phyloP scores from a whole-genome alignment of 345 rosid genomes.

The Crucihimalaya himalaica region DNA sequence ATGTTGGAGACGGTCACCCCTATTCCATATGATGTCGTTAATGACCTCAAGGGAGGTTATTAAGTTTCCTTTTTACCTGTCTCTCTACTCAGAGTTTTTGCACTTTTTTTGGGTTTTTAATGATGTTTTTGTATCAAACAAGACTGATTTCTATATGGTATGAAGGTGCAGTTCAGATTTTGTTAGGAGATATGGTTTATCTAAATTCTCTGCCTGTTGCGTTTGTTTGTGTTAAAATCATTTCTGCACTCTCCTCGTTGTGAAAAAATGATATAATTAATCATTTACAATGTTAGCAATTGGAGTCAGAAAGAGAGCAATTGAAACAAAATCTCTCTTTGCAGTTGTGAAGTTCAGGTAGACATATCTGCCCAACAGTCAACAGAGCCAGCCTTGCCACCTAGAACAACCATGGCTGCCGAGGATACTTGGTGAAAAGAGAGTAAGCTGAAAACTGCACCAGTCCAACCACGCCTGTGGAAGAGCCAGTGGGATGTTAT shows the following conservation, averaged over 20 bases:
- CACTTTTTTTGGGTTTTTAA: background rate
- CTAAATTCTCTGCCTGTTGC: background rate
- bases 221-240: background rate
- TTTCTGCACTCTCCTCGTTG: background rate
- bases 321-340: too few species aligned
- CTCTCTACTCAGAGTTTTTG: background rate
- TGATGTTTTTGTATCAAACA: background rate
- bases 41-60: constrained; percentile 84
- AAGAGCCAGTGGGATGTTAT: background rate
- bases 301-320: too few species aligned
- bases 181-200: background rate
- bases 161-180: background rate
- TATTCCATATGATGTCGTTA: constrained; percentile 80
- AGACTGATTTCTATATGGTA: background rate
- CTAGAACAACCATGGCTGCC: background rate
- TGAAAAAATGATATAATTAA: too few species aligned
- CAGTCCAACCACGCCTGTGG: background rate
- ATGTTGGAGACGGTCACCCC: constrained; percentile 76
- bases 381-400: background rate
- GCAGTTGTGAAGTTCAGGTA: too few species aligned
- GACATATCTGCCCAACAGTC: too few species aligned
- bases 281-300: too few species aligned
- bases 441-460: background rate
- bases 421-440: background rate
- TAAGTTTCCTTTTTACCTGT: constrained; percentile 1